Conservation (phyloP, 2,329 filamentous ascomycete species). For the Paramyrothecium roridum region DNA sequence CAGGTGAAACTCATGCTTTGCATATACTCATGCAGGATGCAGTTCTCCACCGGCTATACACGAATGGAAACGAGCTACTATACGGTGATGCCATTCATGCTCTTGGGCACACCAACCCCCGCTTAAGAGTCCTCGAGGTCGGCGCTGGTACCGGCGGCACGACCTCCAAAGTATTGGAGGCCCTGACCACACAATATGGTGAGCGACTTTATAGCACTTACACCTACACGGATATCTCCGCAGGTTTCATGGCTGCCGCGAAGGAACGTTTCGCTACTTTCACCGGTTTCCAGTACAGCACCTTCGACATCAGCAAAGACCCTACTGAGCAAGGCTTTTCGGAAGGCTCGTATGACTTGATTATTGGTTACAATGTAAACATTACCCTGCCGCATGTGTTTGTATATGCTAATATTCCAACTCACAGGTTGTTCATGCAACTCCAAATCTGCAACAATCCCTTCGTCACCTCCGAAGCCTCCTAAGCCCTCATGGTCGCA, state of each 20-base stretch:
- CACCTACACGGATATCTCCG: constrained; percentile 25
- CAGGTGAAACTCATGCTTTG: constrained; percentile 14
- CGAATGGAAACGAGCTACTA: too few relatives aligned
- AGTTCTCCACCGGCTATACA: constrained; percentile 22
- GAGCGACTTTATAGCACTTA: constrained; percentile 20
- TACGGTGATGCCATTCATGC: constrained; percentile 13
- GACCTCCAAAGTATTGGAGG: constrained; percentile 20
- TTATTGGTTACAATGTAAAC: constrained; percentile 26
- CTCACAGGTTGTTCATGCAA: constrained; percentile 29
- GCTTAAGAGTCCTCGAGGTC: constrained; percentile 36
- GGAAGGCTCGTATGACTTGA: constrained; percentile 27
- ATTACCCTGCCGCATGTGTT: too few relatives aligned
- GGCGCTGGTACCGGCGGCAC: constrained; percentile 32
- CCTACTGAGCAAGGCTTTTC: constrained; percentile 23
- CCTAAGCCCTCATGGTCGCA: constrained; percentile 25
- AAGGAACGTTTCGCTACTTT: constrained; percentile 19
- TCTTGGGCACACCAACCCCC: constrained; percentile 18
- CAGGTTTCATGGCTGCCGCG: constrained; percentile 20
- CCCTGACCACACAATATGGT: constrained; percentile 7
- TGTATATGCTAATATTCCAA: too few relatives aligned
- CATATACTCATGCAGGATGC: constrained; percentile 26
- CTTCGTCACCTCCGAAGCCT: constrained; percentile 27
- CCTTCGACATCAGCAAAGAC: constrained; percentile 19
- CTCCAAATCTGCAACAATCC: constrained; percentile 17
- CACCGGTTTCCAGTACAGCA: constrained; percentile 11